These are phyloP conservation scores for Trichophyton schoenleinii DNA, from an alignment of 2,329 filamentous ascomycete species.

Conservation along the genomic window DNA sequence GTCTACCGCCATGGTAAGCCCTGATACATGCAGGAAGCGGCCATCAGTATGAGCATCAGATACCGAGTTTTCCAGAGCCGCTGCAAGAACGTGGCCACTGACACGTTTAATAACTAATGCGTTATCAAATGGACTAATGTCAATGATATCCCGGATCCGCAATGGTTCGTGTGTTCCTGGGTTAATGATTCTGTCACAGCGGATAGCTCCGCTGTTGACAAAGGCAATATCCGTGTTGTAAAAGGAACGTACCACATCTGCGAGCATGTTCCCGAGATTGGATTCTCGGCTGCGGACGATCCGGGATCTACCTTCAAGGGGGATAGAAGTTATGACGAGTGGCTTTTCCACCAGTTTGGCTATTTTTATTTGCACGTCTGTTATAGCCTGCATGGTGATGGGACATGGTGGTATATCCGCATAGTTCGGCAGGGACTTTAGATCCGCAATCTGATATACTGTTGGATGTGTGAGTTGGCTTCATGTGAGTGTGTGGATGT, in stretches of 20 bases:
- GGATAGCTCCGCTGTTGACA: neutral
- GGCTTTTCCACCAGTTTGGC: neutral
- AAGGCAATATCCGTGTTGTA: neutral
- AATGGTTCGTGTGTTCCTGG: neutral
- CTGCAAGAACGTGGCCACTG: neutral
- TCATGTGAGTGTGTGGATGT: neutral
- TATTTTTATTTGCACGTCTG: neutral
- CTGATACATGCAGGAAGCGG: neutral
- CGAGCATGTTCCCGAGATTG: neutral
- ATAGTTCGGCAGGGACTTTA: neutral
- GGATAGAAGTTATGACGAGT: neutral
- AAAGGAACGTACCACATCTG: neutral
- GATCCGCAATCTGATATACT: neutral
- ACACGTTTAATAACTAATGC: neutral
- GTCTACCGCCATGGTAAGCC: neutral
- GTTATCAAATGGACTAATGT: neutral
- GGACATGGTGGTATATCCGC: neutral
- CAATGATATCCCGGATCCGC: neutral
- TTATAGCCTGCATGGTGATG: neutral
- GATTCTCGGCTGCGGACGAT: neutral
- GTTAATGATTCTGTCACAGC: neutral
- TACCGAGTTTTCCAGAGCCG: neutral
- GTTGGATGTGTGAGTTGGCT: neutral
- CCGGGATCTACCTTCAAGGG: neutral
- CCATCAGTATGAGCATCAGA: neutral